A percentile compares a stretch with the other conserved stretches of the same genome.
Conservation (phyloP, 495 filamentous ascomycete species). For the Xylaria curta region DNA sequence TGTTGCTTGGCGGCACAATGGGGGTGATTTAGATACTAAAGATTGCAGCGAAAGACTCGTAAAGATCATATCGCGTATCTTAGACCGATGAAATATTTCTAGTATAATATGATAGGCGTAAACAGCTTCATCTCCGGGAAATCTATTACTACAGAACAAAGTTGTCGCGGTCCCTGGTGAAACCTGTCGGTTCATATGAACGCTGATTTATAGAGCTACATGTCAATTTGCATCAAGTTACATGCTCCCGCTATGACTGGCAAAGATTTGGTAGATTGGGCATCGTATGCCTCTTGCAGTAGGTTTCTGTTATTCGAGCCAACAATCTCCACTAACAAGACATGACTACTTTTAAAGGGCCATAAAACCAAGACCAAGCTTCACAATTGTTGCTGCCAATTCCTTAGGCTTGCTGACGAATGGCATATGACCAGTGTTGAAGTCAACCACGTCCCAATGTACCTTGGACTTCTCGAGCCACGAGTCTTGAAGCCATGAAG, state of each 20-base stretch:
- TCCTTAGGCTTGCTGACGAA: background rate
- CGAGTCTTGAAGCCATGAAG: background rate
- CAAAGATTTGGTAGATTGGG: background rate
- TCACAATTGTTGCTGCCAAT: background rate
- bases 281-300: background rate
- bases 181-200: no score
- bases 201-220: no score
- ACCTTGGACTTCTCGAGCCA: constrained; percentile 17
- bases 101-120: background rate
- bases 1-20: constrained; percentile 48
- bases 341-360: background rate
- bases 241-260: background rate
- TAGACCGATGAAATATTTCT: constrained; percentile 1
- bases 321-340: no score
- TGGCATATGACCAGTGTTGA: constrained; percentile 16
- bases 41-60: background rate
- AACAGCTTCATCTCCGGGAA: background rate
- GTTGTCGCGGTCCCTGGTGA: background rate
- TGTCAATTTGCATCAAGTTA: no score
- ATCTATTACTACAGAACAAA: background rate
- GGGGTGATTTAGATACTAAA: background rate
- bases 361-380: background rate
- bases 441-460: constrained; percentile 9
- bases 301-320: background rate
- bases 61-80: constrained; percentile 4